These are phyloP conservation scores for Tulasnella sp. DNA, from an alignment of 768 basidiomycete species.

Conservation along the genomic window DNA sequence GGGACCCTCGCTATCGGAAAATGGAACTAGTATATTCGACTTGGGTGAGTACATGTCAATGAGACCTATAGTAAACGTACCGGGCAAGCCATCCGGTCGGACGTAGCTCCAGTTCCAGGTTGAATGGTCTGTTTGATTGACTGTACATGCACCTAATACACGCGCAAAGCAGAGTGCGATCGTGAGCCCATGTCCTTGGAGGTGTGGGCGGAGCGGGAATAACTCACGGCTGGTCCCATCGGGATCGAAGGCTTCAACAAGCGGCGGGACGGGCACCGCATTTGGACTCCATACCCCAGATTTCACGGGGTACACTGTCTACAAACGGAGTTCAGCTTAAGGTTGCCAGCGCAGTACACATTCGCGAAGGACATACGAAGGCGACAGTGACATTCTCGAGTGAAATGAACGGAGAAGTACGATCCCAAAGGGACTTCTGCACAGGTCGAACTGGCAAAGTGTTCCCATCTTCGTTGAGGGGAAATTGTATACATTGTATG, in stretches of 20 bases:
- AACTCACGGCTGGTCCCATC: slow-evolving; percentile 5
- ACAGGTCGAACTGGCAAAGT: neutral
- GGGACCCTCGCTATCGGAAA: neutral
- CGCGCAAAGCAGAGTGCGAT: neutral
- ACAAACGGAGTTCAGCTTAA: neutral
- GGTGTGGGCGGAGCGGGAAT: no score
- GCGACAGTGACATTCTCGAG: slow-evolving; percentile 10
- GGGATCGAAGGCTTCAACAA: neutral
- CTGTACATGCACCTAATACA: neutral
- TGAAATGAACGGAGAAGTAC: neutral
- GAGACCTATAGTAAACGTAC: neutral
- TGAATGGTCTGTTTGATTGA: neutral
- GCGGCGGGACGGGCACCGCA: neutral
- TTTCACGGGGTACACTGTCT: slow-evolving; percentile 5
- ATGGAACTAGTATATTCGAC: neutral
- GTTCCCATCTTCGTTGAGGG: slow-evolving; percentile 3
- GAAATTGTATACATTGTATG: slow-evolving; percentile 5
- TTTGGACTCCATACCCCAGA: neutral
- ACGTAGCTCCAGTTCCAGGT: slow-evolving; percentile 2
- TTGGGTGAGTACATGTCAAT: neutral
- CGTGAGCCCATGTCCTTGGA: no score
- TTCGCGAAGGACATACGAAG: neutral
- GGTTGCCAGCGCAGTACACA: neutral
- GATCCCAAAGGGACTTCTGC: neutral
- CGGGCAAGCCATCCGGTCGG: neutral